Conservation (phyloP, 768 basidiomycete genomes). For the Pulveroboletus sp. region DNA sequence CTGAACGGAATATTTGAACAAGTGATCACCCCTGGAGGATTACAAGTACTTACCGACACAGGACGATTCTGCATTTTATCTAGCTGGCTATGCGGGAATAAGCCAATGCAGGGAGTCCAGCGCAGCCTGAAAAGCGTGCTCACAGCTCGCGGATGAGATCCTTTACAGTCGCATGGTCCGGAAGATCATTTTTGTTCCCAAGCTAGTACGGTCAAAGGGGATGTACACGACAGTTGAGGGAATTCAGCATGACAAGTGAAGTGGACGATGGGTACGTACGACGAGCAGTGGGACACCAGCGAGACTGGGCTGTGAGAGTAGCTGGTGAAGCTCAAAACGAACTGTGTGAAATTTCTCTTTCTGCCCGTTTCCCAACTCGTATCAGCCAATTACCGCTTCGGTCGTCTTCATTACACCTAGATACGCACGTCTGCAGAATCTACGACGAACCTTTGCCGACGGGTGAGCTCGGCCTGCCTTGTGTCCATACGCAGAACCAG, state of each 20-base stretch:
- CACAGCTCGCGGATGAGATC: constrained; percentile 78
- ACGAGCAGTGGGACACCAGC: constrained; percentile 76
- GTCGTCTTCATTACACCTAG: background rate
- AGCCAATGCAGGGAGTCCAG: constrained; percentile 15
- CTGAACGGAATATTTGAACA: constrained; percentile 32
- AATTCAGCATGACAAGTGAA: background rate
- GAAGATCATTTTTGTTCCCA: constrained; percentile 90
- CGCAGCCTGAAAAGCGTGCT: constrained; percentile 15
- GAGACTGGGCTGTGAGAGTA: constrained; percentile 63
- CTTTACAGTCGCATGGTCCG: constrained; percentile 70
- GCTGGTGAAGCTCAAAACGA: constrained; percentile 77
- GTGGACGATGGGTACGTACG: constrained; percentile 40
- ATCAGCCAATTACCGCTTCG: background rate
- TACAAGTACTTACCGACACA: constrained; percentile 64
- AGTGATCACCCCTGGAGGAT: background rate
- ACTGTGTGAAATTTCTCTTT: constrained; percentile 78
- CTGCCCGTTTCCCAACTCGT: constrained; percentile 33
- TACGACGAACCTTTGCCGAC: constrained; percentile 70
- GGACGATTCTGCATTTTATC: constrained; percentile 76
- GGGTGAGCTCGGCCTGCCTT: constrained; percentile 11
- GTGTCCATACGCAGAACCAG: too few species aligned
- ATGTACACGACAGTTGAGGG: background rate
- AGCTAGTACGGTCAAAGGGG: constrained; percentile 40
- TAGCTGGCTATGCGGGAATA: constrained; percentile 40
- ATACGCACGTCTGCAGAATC: constrained; percentile 79